Evolutionary conservation across 306 rosid species (phyloP).

Genomic region (Senna tora): DNA sequence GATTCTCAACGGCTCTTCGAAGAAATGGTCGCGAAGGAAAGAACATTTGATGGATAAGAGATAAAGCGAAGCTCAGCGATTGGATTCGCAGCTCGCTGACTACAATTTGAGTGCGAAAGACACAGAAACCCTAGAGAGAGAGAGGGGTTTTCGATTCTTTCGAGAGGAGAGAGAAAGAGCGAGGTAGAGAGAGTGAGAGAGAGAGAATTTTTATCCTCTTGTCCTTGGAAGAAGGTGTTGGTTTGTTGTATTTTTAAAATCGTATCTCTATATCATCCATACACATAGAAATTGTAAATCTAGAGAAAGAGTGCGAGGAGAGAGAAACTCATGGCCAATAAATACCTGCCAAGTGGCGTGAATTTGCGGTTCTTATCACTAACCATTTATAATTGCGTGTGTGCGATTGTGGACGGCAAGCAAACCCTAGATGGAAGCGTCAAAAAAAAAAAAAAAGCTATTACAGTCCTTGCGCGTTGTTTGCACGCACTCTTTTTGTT

Average conservation of each 20-base stretch:
- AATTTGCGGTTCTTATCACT: constrained; percentile 49
- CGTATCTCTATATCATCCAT: constrained; percentile 28
- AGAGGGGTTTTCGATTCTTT: constrained; percentile 45
- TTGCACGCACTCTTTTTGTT: background rate
- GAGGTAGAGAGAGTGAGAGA: constrained; percentile 3
- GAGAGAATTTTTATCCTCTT: constrained; percentile 41
- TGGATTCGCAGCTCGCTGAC: constrained; percentile 41
- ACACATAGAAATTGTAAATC: constrained; percentile 16
- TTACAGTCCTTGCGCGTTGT: background rate
- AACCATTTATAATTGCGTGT: constrained; percentile 31
- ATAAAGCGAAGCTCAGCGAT: constrained; percentile 25
- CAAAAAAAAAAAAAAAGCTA: too few species aligned
- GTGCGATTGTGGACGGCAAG: background rate
- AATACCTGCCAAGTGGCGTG: constrained; percentile 8
- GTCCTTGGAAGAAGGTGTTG: constrained; percentile 43
- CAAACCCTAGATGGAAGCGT: too few species aligned
- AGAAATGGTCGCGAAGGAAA: constrained; percentile 24
- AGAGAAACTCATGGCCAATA: constrained; percentile 16
- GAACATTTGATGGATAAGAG: constrained; percentile 23
- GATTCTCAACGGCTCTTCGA: constrained; percentile 47
- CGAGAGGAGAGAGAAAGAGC: constrained; percentile 17
- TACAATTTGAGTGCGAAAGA: constrained; percentile 54
- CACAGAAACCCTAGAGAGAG: constrained; percentile 72
- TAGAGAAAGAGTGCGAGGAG: constrained; percentile 34
- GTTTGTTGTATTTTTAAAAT: constrained; percentile 29